Evolutionary conservation across 192 early-diverging fungal species (phyloP), one percentile per base, ranked within the genome.

Genomic region (Coemansia sp.): DNA sequence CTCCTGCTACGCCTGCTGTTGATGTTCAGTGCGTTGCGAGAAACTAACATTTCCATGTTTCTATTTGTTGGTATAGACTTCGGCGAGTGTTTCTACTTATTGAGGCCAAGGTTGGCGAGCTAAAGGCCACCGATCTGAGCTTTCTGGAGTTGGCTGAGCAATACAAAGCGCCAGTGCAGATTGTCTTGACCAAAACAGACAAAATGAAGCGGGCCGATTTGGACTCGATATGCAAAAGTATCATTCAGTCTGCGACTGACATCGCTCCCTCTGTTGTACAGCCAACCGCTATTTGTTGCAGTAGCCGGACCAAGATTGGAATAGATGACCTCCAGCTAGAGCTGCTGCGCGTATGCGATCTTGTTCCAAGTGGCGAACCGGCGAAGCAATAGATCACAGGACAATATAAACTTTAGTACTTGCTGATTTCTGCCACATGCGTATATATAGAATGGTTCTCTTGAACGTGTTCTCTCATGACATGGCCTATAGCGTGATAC

Each of bases 61-160:
- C 33, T 38, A 13, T 67, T 33, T 16, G 34, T 1, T 65, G 16
- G 5, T 43, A 18, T 78, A 82, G 78, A 33, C 71, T 87, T 52
- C 65, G 65, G 20, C 76, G 79, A 7, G 82, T 83, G 20, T 87
- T 84, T 55, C 33, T 87, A 60, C 68, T 87, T 20, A 64, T 87
- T 41, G 85, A 87, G 33, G 73, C 85, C 63, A 87, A 84, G 33
- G 79, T 87, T 1, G 85, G 81, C 53, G 76, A 84, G 63, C 79
- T 84, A 15, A 87, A 87, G 36, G 10, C 67, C 0, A 83, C 81
- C 0, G 85, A 87, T 44, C 9, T 50, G 67, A 71, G 62, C 60
- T 79, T 84, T 57, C 55, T 87, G 10, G 81, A 79, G 55, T 50
- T 84, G 18, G 66, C 73, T 6, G 80, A 84, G 20, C 16, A 65